Evolutionary conservation across 345 rosid species (phyloP), one percentile per base, ranked within the genome.

Genomic region (Rhizophora mangle): DNA sequence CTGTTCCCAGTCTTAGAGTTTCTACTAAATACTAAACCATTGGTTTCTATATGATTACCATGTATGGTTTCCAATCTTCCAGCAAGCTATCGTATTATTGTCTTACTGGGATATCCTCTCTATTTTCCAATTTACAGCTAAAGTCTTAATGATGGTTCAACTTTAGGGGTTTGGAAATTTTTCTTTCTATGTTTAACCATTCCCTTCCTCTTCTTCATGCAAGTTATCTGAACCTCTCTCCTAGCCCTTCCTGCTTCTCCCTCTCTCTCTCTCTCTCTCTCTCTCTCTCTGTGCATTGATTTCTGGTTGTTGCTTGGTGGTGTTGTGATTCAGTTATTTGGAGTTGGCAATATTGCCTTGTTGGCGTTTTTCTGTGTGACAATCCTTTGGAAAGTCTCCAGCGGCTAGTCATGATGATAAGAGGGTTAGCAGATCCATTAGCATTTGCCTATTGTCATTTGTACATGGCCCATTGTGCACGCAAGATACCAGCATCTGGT

Each of bases 271-370:
- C 6, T 9, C 49, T 39, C 57, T 59, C 58, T 31, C 49, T 34
- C 64, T 29, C 61, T 20, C 30, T 62, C 31, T 67, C 60, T 53
- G 1, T 62, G 19, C 65, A 20, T 61, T 47, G 19, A 37, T 77
- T 37, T 65, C 30, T 66, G 49, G 22, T 68, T 65, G 9, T 49
- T 66, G 56, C 22, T 51, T 58, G 61, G 26, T 58, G 61, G 26
- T 32, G 5, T 68, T 72, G 59, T 64, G 36, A 20, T 76, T 67
- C 83, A 91, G 98, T 79, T 93, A 93, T 74, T 78, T 93, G 84
- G 98, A 93, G 83, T 75, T 85, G 76, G 92, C 98, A 32, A 79
- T 93, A 57, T 83, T 91, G 77, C 98, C 96, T 70, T 93, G 97
- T 67, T 89, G 97, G 96, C 84, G 83, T 53, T 93, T 93, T 89